Evolutionary conservation across 179 eudicot genomes (phyloP), one percentile per base, ranked within the genome.

Genomic region (Actinidia polygama): DNA sequence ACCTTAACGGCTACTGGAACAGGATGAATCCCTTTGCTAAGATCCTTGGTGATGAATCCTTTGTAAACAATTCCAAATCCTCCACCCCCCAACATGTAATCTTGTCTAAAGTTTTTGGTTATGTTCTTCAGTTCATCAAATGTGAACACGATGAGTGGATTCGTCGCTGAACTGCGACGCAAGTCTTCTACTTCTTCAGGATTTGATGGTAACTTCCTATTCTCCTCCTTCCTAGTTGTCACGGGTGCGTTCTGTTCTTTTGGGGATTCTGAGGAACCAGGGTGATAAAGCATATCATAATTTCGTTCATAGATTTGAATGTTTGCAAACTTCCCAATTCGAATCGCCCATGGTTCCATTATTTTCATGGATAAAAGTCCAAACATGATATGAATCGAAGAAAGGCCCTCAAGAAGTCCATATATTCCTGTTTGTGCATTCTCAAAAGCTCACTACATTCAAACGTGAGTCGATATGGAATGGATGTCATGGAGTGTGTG

Each of bases 41-140:
- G 46, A 80, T 91, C 91, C 46, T 90, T 88, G 4, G 85, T 63
- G 68, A 95, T 80, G 78, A 81, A 88, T 21, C 98, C 98, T 87
- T 95, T 95, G 86, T 90, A 95, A 80, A 95, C 98, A 82, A 87
- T 89, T 79, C 98, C 96, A 53, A 95, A 95, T 18, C 98, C 98
- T 15, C 98, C 98, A 77, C 93, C 96, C 14, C 98, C 98, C 53
- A 95, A 75, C 91, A 91, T 81, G 79, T 89, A 88, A 78, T 95
- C 98, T 51, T 89, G 89, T 87, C 98, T 88, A 85, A 95, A 93
- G 79, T 93, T 86, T 47, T 77, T 87, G 1, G 98, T 95, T 6
- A 92, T 90, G 36, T 49, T 87, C 90, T 88, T 90, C 3, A 95
- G 88, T 75, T 95, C 95, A 63, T 92, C 81, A 79, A 90, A 95